Percentiles rank a stretch among this genome's conserved stretches.
Conservation (phyloP, 129 eudicot species). For the Daucus carota region DH1_v3.0 NC_030389.2:27312001-27312500, state of each 20-base stretch:
- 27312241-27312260: neutral
- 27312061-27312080: too few species aligned
- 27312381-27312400: too few species aligned
- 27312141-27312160: conserved; percentile 80
- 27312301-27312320: neutral
- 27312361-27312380: too few species aligned
- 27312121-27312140: conserved; percentile 47
- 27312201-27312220: conserved; percentile 38
- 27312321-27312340: neutral
- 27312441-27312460: too few species aligned
- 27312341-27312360: too few species aligned
- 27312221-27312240: conserved; percentile 16
- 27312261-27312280: neutral
- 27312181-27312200: conserved; percentile 84
- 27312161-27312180: conserved; percentile 86
- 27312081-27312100: too few species aligned
- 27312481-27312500: too few species aligned
- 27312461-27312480: too few species aligned
- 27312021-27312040: neutral
- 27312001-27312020: neutral
- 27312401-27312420: too few species aligned
- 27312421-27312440: too few species aligned
- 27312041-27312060: too few species aligned
- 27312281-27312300: neutral
- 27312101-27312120: neutral